phyloP scores from a whole-genome alignment of 768 basidiomycete species.

The Coprinopsis sp. region DNA sequence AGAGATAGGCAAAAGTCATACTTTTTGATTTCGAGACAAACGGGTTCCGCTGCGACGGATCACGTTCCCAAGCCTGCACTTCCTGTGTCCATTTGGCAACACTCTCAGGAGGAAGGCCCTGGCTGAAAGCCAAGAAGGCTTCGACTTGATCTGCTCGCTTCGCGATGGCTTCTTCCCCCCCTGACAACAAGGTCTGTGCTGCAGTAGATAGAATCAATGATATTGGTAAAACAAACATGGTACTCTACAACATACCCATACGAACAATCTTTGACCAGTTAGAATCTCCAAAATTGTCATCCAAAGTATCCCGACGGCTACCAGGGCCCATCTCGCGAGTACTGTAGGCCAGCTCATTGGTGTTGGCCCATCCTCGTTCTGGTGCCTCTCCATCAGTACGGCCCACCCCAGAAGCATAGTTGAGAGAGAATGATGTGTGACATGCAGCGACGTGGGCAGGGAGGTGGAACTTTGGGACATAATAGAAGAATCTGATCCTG shows the following conservation, averaged over 20 bases:
- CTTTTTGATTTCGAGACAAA: slow-evolving; percentile 8
- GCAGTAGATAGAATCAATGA: background rate
- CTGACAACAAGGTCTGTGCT: too few species aligned
- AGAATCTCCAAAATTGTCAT: slow-evolving; percentile 23
- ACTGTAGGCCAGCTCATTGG: slow-evolving; percentile 22
- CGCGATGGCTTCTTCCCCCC: too few species aligned
- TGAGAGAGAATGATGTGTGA: slow-evolving; percentile 20
- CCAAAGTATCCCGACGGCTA: slow-evolving; percentile 20
- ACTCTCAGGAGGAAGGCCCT: background rate
- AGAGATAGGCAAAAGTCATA: background rate
- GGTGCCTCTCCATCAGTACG: slow-evolving; percentile 32
- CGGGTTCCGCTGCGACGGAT: slow-evolving; percentile 17
- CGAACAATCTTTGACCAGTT: slow-evolving; percentile 25
- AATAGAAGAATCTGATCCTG: background rate
- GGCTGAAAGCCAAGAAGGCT: slow-evolving; percentile 8
- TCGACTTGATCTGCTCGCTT: too few species aligned
- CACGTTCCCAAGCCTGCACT: slow-evolving; percentile 20
- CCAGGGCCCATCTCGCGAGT: slow-evolving; percentile 36
- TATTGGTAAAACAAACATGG: background rate
- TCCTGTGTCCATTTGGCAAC: slow-evolving; percentile 17
- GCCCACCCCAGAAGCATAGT: slow-evolving; percentile 19
- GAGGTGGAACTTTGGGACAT: slow-evolving; percentile 26
- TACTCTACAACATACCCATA: slow-evolving; percentile 9
- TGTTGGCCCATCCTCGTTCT: slow-evolving; percentile 28
- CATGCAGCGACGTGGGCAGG: slow-evolving; percentile 21